Percentiles rank a stretch among this genome's conserved stretches.
Evolutionary conservation across 768 basidiomycete genomes (phyloP).

Genomic region (Lyophyllum semitale): DNA sequence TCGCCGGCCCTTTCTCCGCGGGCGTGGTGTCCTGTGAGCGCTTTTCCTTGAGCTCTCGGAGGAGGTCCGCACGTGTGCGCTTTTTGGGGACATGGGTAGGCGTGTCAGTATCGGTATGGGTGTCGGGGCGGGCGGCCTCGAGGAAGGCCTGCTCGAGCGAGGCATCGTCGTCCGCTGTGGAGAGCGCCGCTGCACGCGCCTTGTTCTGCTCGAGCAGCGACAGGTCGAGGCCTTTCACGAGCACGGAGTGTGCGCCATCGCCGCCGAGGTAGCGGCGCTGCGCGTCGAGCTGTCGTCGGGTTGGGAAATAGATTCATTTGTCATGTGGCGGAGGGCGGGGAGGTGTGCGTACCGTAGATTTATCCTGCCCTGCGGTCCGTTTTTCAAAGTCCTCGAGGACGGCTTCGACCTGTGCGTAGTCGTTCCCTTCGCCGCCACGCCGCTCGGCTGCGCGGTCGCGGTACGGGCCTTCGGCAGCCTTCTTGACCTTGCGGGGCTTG

Average conservation of each 20-base stretch:
- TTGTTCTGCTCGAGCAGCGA: slow-evolving; percentile 85
- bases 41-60: slow-evolving; percentile 72
- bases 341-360: slow-evolving; percentile 49
- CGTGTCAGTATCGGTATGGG: neutral
- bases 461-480: slow-evolving; percentile 52
- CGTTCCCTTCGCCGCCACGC: slow-evolving; percentile 63
- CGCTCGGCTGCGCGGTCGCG: slow-evolving; percentile 80
- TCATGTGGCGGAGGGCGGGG: too few species aligned
- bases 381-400: slow-evolving; percentile 82
- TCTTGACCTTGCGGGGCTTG: slow-evolving; percentile 82
- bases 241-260: slow-evolving; percentile 81
- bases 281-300: slow-evolving; percentile 59
- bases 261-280: slow-evolving; percentile 81
- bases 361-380: slow-evolving; percentile 59
- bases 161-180: slow-evolving; percentile 76
- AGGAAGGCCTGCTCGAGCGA: slow-evolving; percentile 76
- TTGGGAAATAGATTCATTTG: neutral
- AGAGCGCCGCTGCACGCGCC: slow-evolving; percentile 52
- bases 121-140: slow-evolving; percentile 36
- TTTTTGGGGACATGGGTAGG: slow-evolving; percentile 46
- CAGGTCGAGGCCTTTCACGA: slow-evolving; percentile 89
- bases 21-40: slow-evolving; percentile 34
- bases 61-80: slow-evolving; percentile 76
- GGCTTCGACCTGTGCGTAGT: slow-evolving; percentile 82
- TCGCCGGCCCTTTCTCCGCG: neutral